Conservation (phyloP, 1,284 basidiomycete species). For the Ceratobasidium sp. region DNA sequence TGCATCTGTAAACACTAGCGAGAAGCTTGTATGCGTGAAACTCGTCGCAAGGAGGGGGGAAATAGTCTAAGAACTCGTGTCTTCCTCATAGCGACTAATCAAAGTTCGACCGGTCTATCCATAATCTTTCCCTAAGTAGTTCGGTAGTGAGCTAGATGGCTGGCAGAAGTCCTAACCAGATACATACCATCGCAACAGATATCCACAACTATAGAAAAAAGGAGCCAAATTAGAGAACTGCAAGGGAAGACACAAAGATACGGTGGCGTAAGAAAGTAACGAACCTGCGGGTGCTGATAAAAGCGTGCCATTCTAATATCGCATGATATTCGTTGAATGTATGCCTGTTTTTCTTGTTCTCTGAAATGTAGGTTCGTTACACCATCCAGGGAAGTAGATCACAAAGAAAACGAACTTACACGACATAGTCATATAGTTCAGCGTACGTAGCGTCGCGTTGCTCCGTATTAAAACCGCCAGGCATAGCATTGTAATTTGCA, state of each 20-base stretch:
- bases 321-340: conserved; percentile 8
- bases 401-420: conserved; percentile 10
- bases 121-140: conserved; percentile 33
- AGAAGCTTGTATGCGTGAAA: conserved; percentile 4
- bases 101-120: conserved; percentile 40
- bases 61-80: not conserved
- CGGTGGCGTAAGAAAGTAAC: not conserved
- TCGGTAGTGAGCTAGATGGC: not conserved
- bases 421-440: conserved; percentile 40
- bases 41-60: not conserved
- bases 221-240: not conserved
- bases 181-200: conserved; percentile 40
- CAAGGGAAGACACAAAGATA: not conserved
- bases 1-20: too few relatives aligned
- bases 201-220: conserved; percentile 37
- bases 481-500: conserved; percentile 40
- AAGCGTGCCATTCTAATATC: not conserved
- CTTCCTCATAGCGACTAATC: not conserved
- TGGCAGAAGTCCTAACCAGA: not conserved
- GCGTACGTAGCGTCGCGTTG: conserved; percentile 41
- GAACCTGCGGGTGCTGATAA: conserved; percentile 42
- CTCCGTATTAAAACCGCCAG: conserved; percentile 36
- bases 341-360: conserved; percentile 34
- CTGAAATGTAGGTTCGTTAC: not conserved
- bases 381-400: not conserved